These are phyloP conservation scores for Arthromyces matolae DNA, from an alignment of 768 basidiomycete species.

Conservation along the genomic window DNA sequence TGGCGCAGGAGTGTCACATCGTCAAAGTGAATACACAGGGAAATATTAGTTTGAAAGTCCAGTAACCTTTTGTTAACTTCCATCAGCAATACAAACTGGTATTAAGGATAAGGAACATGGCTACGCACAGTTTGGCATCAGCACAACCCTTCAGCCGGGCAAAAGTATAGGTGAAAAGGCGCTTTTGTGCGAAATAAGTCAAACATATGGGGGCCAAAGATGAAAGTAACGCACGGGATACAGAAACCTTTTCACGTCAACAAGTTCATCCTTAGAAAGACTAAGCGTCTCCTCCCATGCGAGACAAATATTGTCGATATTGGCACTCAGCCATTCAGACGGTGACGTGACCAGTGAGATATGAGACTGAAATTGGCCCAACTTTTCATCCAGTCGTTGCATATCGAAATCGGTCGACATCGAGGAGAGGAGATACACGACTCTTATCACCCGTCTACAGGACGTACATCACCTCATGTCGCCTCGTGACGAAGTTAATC, in stretches of 20 bases:
- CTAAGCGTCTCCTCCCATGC: not conserved
- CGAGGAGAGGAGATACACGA: too few species aligned
- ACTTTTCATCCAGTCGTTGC: conserved; percentile 3
- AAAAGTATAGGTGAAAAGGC: conserved; percentile 6
- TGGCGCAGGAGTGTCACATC: not conserved
- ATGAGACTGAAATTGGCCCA: not conserved
- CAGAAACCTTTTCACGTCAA: not conserved
- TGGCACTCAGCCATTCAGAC: conserved; percentile 5
- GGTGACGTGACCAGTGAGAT: not conserved
- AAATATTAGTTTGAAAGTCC: not conserved
- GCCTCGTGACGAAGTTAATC: conserved; percentile 1
- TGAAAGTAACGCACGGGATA: too few species aligned
- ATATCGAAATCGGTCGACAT: conserved; percentile 3
- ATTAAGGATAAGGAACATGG: too few species aligned
- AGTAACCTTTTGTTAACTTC: not conserved
- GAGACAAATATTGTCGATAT: conserved; percentile 8
- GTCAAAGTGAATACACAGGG: conserved; percentile 7
- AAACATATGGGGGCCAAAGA: too few species aligned
- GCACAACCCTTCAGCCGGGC: conserved; percentile 1
- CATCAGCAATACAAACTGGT: not conserved
- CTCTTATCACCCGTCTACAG: not conserved
- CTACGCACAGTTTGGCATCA: too few species aligned
- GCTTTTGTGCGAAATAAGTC: not conserved
- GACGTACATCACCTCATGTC: conserved; percentile 1
- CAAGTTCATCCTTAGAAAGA: not conserved